Evolutionary conservation across 2,329 filamentous ascomycete species (phyloP), one percentile per base, ranked within the genome.

Genomic region (Pseudogymnoascus destructans): DNA sequence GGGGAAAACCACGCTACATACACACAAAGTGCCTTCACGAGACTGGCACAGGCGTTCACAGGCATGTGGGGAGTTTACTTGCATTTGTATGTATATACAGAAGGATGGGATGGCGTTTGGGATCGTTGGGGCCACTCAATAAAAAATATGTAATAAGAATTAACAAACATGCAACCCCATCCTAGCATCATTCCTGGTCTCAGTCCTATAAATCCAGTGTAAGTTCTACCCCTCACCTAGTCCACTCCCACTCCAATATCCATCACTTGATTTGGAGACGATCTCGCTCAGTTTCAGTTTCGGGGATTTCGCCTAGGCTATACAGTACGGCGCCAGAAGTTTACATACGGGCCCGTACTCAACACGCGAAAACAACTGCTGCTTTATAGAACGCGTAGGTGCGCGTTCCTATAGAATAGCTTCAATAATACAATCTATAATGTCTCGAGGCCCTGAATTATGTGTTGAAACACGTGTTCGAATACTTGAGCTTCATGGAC

Each of bases 211-310:
- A 40, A 21, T 10, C 17, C 21, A 40, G 9, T 40, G 9, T 21
- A 4, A 21, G 36, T 13, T 17, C 10, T 21, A 21, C 36, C 6
- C 36, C 10, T 10, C 11, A 40, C 17, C 36, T 40, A 40, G 8
- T 21, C 15, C 36, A 40, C 36, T 21, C 36, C 17, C 36, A 11
- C 15, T 13, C 8, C 35, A 52, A 52, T 17, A n/a, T 3, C 38
- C 27, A 30, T 30, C 46, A 52, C 46, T 3, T 17, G 15, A 52
- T 52, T 52, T 52, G 46, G 46, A 52, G 46, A 52, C 25, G 23
- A 19, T 19, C n/a, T 30, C 23, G 46, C 46, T 52, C 46, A 17
- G 46, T 52, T 52, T 52, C 46, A 17, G 46, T 52, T 52, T 52
- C 46, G 46, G 46, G 15, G 46, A 52, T 52, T 52, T 52, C 25